Conservation (phyloP, 2,329 filamentous ascomycete genomes). For the Colletotrichum lentis region DNA sequence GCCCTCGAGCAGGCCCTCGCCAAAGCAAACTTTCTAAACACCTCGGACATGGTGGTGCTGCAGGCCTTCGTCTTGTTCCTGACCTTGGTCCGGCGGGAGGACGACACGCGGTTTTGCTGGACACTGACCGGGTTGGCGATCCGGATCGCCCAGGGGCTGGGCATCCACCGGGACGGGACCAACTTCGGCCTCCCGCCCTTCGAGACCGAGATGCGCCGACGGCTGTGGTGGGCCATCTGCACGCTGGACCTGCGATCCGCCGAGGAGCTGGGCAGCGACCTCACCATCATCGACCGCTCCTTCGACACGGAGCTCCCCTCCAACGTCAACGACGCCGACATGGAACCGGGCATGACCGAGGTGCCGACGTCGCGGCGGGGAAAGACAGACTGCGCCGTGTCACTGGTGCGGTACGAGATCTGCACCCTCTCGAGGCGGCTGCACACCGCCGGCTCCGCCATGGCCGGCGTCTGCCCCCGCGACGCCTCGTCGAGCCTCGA, state of each 20-base stretch:
- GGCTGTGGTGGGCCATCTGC: constrained; percentile 69
- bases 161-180: constrained; percentile 65
- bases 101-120: constrained; percentile 66
- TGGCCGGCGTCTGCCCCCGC: constrained; percentile 45
- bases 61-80: constrained; percentile 68
- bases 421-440: constrained; percentile 51
- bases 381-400: constrained; percentile 61
- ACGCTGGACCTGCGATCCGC: constrained; percentile 63
- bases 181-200: constrained; percentile 63
- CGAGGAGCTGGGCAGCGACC: constrained; percentile 61
- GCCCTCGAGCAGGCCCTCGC: constrained; percentile 66
- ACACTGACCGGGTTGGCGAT: constrained; percentile 65
- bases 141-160: constrained; percentile 68
- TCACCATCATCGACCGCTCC: constrained; percentile 51
- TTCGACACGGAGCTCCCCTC: constrained; percentile 60
- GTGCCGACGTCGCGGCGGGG: constrained; percentile 58
- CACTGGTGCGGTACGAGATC: constrained; percentile 62
- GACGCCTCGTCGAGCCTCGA: constrained; percentile 45
- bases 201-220: constrained; percentile 67
- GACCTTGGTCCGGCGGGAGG: constrained; percentile 55
- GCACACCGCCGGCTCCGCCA: constrained; percentile 47
- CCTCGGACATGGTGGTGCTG: constrained; percentile 63
- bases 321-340: constrained; percentile 61
- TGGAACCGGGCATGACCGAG: constrained; percentile 57
- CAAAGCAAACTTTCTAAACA: constrained; percentile 65